These are phyloP conservation scores for Xylaria multiplex DNA, from an alignment of 2,329 filamentous ascomycete species.

Conservation along the genomic window DNA sequence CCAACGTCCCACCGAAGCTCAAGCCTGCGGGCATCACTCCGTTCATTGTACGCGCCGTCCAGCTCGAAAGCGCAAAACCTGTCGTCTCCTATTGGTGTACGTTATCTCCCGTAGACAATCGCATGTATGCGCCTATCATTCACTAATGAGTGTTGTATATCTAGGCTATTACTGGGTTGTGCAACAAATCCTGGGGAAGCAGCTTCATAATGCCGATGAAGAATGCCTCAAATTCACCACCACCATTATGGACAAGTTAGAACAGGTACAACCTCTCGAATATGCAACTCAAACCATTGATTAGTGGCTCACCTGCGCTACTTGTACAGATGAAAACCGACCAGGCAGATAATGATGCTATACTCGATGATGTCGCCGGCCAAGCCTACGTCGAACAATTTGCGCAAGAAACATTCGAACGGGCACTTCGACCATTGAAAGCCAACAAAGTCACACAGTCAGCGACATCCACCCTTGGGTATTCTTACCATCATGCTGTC, in stretches of 20 bases:
- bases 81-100: conserved; percentile 95
- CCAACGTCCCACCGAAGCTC: conserved; percentile 74
- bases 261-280: conserved; percentile 64
- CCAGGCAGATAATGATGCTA: conserved; percentile 80
- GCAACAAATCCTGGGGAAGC: conserved; percentile 85
- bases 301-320: conserved; percentile 33
- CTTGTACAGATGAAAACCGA: conserved; percentile 71
- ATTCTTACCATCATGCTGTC: neutral
- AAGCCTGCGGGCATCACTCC: conserved; percentile 84
- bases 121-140: neutral
- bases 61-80: conserved; percentile 86
- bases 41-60: conserved; percentile 83
- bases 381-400: conserved; percentile 96
- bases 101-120: conserved; percentile 49
- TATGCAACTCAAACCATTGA: neutral
- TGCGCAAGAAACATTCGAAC: conserved; percentile 84
- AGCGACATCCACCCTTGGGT: conserved; percentile 38
- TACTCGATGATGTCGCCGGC: conserved; percentile 84
- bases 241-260: conserved; percentile 88
- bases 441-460: conserved; percentile 86
- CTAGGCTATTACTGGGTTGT: conserved; percentile 90
- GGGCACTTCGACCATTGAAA: conserved; percentile 83
- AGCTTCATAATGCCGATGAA: conserved; percentile 80
- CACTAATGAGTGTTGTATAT: conserved; percentile 25
- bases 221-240: conserved; percentile 85